Base-by-base conservation (phyloP, 2,329 filamentous ascomycete genomes). In the Plectosphaerella plurivora region DNA sequence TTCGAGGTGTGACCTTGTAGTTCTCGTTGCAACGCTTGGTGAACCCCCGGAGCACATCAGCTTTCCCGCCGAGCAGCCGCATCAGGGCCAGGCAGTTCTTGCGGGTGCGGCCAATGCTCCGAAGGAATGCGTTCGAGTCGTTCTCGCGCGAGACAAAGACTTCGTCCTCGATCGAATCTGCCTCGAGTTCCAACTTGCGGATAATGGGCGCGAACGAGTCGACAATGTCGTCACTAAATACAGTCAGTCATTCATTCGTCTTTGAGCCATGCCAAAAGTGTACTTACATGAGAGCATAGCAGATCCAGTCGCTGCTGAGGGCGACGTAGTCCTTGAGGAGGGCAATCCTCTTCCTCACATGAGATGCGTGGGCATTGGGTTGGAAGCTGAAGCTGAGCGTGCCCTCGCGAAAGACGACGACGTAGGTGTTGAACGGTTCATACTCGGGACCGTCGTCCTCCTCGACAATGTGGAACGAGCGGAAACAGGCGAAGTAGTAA, bases 21-120 rank as follows among this genome's bases (percentile, higher is more conserved):
- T 96, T 91, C 66, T 97, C 93, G 68, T 97, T 99, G 82, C 94
- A 99, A 49, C 95, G 90, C 76, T 99, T 99, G 50, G 94, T 95
- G 65, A 99, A 99, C 28, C 93, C 92, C 61, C 90, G 91, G 63
- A 99, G 91, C 53, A 99, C 94, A 68, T 99, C 94, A n/a, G 94
- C 94, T 71, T 99, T 99, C 64, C 93, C 93, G 51, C 93, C 93
- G 1, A 99, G 79, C 8, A 99, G 85, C 44, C 95, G 89, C 77
- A 97, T 88, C 59, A 99, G 77, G 45, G 88, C 89, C 83, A 97
- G 94, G 53, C 94, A 91, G 60, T 94, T 95, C 77, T 97, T 97
- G 63, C 94, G 90, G 53, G 91, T 88, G 51, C 87, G 86, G 59
- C 93, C 93, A 62, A 99, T 96, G 58, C 88, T 87, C 45, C 90